Base-by-base conservation (phyloP, 164 flowering plant species). In the Buxus sempervirens region DNA sequence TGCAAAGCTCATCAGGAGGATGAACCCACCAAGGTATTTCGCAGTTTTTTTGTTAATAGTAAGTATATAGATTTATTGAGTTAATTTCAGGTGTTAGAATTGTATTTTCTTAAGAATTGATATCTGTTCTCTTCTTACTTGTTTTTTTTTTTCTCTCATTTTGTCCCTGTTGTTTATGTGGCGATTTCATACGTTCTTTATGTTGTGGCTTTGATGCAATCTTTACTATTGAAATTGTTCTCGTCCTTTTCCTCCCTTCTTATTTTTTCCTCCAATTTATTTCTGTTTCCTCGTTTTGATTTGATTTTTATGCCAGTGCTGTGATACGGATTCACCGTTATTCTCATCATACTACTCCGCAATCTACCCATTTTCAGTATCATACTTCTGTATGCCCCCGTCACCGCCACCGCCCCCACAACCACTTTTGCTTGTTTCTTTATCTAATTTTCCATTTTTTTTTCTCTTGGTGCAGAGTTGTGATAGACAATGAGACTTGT, bases 11-110 rank as follows among this genome's bases (percentile, higher is more conserved):
- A 56, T 82, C 49, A 76, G 82, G 76, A 81, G 88, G 73, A 76
- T 83, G 81, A 81, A 83, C 76, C 80, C 88, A 20, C 88, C 88
- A 54, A 81, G 86, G 88, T 84, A 69, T 2, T 54, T 18, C n/a
- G n/a, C 48, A 45, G 48, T 41, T 49, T 41, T 57, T 68, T 54
- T 12, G 18, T 68, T 23, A 45, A 22, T 24, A 48, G 16, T 49
- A 22, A 20, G 26, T n/a, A 60, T 28, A 15, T 54, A 57, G 28
- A 54, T 26, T 57, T 55, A 26, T 21, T 3, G 7, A 26, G 24
- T 32, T 32, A 32, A 58, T 26, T 25, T 58, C 5, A 15, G 28
- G 60, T 24, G 32, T 9, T 16, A 10, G 42, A 58, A 26, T 54
- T 48, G 21, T 14, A 48, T 5, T 45, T 59, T 59, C 27, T 49